These are phyloP conservation scores for Podosphaera leucotricha DNA, from an alignment of 2,329 filamentous ascomycete species.

Conservation along the genomic window DNA sequence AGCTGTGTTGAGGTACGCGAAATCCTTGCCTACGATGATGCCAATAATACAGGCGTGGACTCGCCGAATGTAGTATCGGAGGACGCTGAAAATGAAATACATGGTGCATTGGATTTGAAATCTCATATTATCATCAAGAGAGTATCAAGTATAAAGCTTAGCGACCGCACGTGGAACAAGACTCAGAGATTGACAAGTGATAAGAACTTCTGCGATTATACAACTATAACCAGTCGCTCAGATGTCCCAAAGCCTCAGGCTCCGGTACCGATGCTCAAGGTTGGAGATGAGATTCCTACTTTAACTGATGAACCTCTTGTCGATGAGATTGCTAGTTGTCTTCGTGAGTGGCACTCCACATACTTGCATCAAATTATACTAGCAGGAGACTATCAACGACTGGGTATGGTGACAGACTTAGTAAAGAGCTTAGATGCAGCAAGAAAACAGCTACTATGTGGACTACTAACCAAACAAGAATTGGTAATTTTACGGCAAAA, in stretches of 20 bases:
- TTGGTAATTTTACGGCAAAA: constrained; percentile 59
- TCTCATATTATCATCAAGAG: constrained; percentile 1
- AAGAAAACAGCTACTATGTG: constrained; percentile 75
- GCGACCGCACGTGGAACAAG: constrained; percentile 4
- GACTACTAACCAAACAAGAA: constrained; percentile 74
- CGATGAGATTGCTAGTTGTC: constrained; percentile 89
- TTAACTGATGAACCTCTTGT: constrained; percentile 76
- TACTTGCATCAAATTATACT: constrained; percentile 84
- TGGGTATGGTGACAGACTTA: constrained; percentile 62
- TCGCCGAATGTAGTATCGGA: background rate
- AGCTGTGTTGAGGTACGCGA: constrained; percentile 91
- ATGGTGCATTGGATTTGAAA: background rate
- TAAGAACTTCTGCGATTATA: constrained; percentile 19
- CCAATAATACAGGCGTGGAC: constrained; percentile 11
- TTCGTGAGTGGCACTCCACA: constrained; percentile 95
- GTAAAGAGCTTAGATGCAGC: constrained; percentile 67
- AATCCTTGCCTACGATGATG: constrained; percentile 54
- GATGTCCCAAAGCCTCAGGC: constrained; percentile 58
- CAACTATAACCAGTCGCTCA: constrained; percentile 34
- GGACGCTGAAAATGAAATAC: background rate
- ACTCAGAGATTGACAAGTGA: constrained; percentile 10
- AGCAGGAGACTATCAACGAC: constrained; percentile 51
- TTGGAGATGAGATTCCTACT: constrained; percentile 88
- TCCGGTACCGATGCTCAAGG: constrained; percentile 89
- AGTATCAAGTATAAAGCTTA: constrained; percentile 3